Conservation (phyloP, 192 early-diverging fungal species). For the Kappamyces sp. region DNA sequence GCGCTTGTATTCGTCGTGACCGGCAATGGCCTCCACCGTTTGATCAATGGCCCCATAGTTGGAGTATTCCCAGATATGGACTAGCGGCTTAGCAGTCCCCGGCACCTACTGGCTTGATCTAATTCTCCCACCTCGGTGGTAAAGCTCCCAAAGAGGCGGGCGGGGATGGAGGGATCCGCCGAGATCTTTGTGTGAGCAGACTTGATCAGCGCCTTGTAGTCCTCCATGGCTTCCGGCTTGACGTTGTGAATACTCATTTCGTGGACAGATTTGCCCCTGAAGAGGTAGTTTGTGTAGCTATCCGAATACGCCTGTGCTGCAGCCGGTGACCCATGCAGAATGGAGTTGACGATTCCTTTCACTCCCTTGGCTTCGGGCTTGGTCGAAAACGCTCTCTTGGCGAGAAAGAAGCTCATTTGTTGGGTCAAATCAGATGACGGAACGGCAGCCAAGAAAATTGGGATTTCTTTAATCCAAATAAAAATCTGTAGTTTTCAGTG, state of each 20-base stretch:
- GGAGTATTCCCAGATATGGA: constrained; percentile 93
- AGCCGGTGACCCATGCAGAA: constrained; percentile 46
- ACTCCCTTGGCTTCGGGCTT: too few relatives aligned
- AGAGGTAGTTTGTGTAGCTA: constrained; percentile 72
- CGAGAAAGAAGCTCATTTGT: too few relatives aligned
- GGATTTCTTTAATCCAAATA: too few relatives aligned
- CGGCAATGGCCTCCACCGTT: constrained; percentile 39
- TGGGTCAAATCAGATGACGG: too few relatives aligned
- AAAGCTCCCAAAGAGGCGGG: constrained; percentile 87
- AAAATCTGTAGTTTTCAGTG: too few relatives aligned
- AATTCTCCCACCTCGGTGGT: constrained; percentile 77
- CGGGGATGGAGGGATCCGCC: constrained; percentile 63
- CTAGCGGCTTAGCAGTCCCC: constrained; percentile 32
- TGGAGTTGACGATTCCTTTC: constrained; percentile 54
- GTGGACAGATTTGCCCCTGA: constrained; percentile 84
- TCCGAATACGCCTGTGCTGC: constrained; percentile 13
- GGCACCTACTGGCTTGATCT: constrained; percentile 70
- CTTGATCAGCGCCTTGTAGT: constrained; percentile 70
- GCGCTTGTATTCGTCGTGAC: background rate
- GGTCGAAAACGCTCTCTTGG: too few relatives aligned
- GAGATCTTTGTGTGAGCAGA: constrained; percentile 64
- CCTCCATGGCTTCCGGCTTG: constrained; percentile 77
- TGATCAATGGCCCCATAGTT: constrained; percentile 76
- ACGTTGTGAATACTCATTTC: constrained; percentile 79
- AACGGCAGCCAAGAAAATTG: too few relatives aligned